Base-by-base conservation (phyloP, 345 rosid genomes). In the Orychophragmus violaceus region DNA sequence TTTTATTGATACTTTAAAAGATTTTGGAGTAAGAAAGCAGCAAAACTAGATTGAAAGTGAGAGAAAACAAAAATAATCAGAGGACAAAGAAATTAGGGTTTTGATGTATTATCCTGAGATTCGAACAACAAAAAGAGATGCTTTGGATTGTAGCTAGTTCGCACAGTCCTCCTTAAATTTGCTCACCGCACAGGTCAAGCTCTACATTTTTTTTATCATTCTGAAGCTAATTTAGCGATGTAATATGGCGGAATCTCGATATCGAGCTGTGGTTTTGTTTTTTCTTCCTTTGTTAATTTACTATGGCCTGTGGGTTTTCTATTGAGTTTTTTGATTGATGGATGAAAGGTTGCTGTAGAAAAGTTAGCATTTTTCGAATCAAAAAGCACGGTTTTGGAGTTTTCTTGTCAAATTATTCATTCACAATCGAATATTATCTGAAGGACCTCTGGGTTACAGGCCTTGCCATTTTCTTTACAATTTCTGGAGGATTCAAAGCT, bases 301-400 rank as follows among this genome's bases (percentile, higher is more conserved):
- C 28, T 27, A 2, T 37, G 36, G 61, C 30, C 6, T 63, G 58
- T 33, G 42, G 61, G 52, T 55, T 29, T 50, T 59, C 25, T 39
- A 1, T 52, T 53, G 57, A 66, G 59, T 59, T 60, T 61, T 67
- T 68, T 51, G 50, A 60, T 74, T 72, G 5, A 16, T 60, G 33
- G 59, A 13, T 59, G 56, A 33, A 22, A 55, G n/a, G 11, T 27
- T 72, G 12, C 19, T 4, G 42, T 42, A 12, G 23, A 30, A 72
- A 65, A 59, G 54, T 44, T 53, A 16, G 59, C 41, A 4, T 54
- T 54, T 66, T 52, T 42, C 14, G 22, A 30, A 49, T 28, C 5
- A 59, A 62, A 50, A 60, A 66, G 68, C 66, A 24, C 23, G 25
- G 6, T 74, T 74, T 64, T 74, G 64, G 66, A 67, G 25, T 67